Evolutionary conservation across 108 stramenopile genomes (phyloP), one percentile per base, ranked within the genome.

Genomic region (Skeletonema tropicum): DNA sequence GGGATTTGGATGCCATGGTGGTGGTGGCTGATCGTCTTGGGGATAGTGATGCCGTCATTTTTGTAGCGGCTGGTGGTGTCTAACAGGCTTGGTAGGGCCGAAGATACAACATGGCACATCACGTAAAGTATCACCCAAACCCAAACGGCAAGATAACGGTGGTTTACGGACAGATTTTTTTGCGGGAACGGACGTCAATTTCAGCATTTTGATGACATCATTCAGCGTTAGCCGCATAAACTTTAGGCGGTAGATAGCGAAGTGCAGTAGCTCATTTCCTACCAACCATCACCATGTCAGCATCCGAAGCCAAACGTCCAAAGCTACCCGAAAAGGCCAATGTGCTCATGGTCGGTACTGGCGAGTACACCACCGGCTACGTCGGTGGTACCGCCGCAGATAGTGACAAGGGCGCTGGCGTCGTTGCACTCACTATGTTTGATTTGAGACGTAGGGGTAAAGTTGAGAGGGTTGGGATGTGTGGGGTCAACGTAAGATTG

Each of bases 341-440:
- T 72, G 95, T 97, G 21, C 79, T 96, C 36, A 96, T 97, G 94
- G 84, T 96, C n/a, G 94, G 95, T 10, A 97, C 95, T 0, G 95
- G 99, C 3, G 99, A 99, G 82, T 98, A 98, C 85, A 97, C 96
- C 25, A 97, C 96, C 5, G 99, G 99, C 12, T 99, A 93, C 74
- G 97, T 97, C 35, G 97, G 94, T 10, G 95, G 92, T 5, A 81
- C 76, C 26, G 92, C 92, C 17, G 89, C 95, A 6, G 85, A 90
- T 49, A 93, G 92, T 39, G 99, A 99, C 85, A 99, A 99, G 78
- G 93, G 94, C 8, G 97, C 99, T n/a, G 99, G 99, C n/a, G 99
- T 99, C 15, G 99, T 99, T 14, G 97, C 96, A 33, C 77, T 98
- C 64, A 96, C 97, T 38, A 97, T 98, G 96, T 94, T 98, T 64